Percentiles rank a stretch among this genome's conserved stretches.
These are phyloP conservation scores for Saccharomyces hybrid DNA, from an alignment of 1,139 yeast genomes.

Conservation along the genomic window DNA sequence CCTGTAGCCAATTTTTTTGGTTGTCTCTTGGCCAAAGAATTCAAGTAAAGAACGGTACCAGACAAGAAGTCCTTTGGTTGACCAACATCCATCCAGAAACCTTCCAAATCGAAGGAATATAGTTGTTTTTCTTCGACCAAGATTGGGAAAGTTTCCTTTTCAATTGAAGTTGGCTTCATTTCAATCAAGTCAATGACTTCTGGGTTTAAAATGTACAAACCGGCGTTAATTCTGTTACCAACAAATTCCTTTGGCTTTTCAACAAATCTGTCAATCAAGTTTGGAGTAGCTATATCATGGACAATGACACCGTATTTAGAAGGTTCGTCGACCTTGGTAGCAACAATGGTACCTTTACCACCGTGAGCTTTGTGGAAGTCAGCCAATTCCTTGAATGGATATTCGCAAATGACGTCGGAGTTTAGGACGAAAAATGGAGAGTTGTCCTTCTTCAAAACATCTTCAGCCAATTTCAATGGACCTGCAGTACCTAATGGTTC, in stretches of 20 bases:
- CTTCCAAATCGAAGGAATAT: constrained; percentile 95
- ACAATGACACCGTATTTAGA: constrained; percentile 99
- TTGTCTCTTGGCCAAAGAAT: constrained; percentile 73
- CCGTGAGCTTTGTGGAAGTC: constrained; percentile 93
- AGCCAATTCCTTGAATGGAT: constrained; percentile 90
- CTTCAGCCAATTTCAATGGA: constrained; percentile 95
- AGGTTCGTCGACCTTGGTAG: constrained; percentile 99
- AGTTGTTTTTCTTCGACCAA: constrained; percentile 83
- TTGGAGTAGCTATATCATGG: constrained; percentile 86
- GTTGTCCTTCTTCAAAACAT: constrained; percentile 86
- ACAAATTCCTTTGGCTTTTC: constrained; percentile 99
- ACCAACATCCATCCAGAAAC: constrained; percentile 99
- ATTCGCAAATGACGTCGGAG: constrained; percentile 98
- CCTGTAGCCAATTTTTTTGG: constrained; percentile 62
- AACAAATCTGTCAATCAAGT: constrained; percentile 95
- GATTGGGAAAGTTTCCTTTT: constrained; percentile 98
- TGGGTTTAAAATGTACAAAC: constrained; percentile 94
- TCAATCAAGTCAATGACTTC: constrained; percentile 93
- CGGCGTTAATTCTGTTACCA: constrained; percentile 96
- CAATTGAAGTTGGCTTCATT: constrained; percentile 97
- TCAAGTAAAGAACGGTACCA: constrained; percentile 89
- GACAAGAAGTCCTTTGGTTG: constrained; percentile 99
- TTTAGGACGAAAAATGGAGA: constrained; percentile 96
- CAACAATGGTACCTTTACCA: constrained; percentile 97
- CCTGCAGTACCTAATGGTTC: constrained; percentile 99